These are phyloP conservation scores for Musa beccarii DNA, from an alignment of 176 grass and related monocot species.

Conservation along the genomic window DNA sequence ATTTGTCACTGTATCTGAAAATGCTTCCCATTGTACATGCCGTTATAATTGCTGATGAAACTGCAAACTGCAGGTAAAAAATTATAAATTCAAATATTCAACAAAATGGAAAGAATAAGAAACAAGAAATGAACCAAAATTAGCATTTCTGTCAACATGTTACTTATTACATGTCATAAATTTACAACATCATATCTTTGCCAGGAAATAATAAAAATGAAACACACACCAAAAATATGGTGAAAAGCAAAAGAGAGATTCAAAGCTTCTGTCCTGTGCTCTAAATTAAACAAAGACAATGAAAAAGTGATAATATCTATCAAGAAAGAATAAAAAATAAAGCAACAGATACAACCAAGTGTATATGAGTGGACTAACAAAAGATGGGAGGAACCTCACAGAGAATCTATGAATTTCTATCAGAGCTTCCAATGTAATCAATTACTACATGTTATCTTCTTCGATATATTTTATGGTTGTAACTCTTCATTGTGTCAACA, in stretches of 20 bases:
- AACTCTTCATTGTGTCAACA: too few relatives aligned
- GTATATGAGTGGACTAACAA: too few relatives aligned
- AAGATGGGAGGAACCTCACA: too few relatives aligned
- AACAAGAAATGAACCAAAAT: background rate
- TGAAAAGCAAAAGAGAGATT: background rate
- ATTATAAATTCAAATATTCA: background rate
- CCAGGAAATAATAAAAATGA: background rate
- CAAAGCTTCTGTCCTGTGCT: too few relatives aligned
- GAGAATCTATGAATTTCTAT: too few relatives aligned
- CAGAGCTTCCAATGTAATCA: too few relatives aligned
- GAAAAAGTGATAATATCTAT: too few relatives aligned
- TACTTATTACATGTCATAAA: background rate
- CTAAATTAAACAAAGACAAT: too few relatives aligned
- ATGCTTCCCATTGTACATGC: slow-evolving; percentile 41
- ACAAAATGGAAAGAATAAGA: background rate
- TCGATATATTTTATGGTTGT: too few relatives aligned
- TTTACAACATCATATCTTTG: background rate
- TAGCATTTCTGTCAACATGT: background rate
- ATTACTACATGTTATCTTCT: too few relatives aligned
- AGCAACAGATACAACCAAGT: too few relatives aligned
- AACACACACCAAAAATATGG: background rate
- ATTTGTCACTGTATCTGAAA: slow-evolving; percentile 45
- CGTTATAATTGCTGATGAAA: slow-evolving; percentile 46
- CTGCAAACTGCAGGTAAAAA: slow-evolving; percentile 38
- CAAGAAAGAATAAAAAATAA: too few relatives aligned